Percentiles rank a stretch among this genome's conserved stretches.
These are phyloP conservation scores for Kodamaea plutei DNA, from an alignment of 1,139 yeast species.

Conservation along the genomic window DNA sequence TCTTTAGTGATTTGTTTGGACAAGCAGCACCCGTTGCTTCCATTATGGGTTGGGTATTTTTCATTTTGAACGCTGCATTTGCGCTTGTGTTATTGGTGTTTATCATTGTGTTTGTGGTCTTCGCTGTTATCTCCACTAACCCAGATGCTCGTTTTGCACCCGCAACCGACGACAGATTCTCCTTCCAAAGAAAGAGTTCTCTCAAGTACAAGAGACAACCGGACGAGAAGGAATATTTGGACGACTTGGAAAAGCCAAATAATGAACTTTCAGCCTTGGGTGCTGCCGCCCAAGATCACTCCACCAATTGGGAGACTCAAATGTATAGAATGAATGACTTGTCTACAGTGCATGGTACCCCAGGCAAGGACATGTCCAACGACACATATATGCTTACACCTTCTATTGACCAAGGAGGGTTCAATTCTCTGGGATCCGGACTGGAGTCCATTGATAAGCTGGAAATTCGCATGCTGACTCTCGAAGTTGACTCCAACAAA, in stretches of 20 bases:
- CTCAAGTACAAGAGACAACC: slow-evolving; percentile 21
- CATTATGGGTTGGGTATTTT: slow-evolving; percentile 78
- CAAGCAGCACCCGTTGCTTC: slow-evolving; percentile 66
- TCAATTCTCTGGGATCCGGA: slow-evolving; percentile 2
- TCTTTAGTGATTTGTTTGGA: slow-evolving; percentile 69
- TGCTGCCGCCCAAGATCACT: slow-evolving; percentile 68
- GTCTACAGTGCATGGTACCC: slow-evolving; percentile 12
- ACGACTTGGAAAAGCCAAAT: slow-evolving; percentile 6
- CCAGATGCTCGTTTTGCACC: slow-evolving; percentile 84
- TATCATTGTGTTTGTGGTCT: slow-evolving; percentile 53
- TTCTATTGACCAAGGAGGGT: slow-evolving; percentile 17
- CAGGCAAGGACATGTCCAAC: slow-evolving; percentile 7
- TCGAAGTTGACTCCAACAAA: slow-evolving; percentile 1
- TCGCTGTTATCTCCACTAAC: slow-evolving; percentile 63
- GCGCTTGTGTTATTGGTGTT: slow-evolving; percentile 59
- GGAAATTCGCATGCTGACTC: background rate
- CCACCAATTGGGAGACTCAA: slow-evolving; percentile 64
- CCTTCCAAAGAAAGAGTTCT: slow-evolving; percentile 63
- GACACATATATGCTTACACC: slow-evolving; percentile 23
- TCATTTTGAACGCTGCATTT: slow-evolving; percentile 73
- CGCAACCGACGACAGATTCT: slow-evolving; percentile 78
- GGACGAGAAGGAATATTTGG: slow-evolving; percentile 17
- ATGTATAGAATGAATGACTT: slow-evolving; percentile 49
- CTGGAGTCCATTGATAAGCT: slow-evolving; percentile 7
- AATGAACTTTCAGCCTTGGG: slow-evolving; percentile 67